Base-by-base conservation (phyloP, 1,139 yeast genomes). In the Pichia sp. region DNA sequence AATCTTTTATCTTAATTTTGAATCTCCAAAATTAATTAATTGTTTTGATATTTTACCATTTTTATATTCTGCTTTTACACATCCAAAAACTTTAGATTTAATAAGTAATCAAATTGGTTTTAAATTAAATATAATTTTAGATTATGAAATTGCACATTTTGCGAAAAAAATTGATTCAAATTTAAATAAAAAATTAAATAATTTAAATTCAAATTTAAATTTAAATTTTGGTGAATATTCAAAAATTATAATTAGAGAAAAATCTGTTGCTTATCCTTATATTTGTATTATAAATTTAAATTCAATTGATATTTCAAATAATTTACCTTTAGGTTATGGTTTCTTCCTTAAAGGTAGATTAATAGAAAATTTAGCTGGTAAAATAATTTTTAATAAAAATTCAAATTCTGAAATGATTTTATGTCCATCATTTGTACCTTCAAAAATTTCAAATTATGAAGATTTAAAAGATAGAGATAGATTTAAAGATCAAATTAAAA, bases 331-430 rank as follows among this genome's bases (percentile, higher is more conserved):
- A 48, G 83, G 83, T 1, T 68, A 69, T 51, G 81, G 76, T 6
- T 64, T 71, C 29, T 69, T 78, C 11, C 64, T 78, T 41, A 81
- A 76, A 53, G 83, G 84, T 2, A 65, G 81, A 43, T 55, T 73
- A 32, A 67, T 74, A 33, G 72, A 71, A 53, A 82, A 78, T 55
- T 65, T 77, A 56, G 82, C 82, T 2, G 71, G 74, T 34, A 51
- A 29, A 26, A 52, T 52, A 12, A 30, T 40, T 4, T 30, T 32
- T 6, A 37, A 37, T 29, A 38, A 37, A 22, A 39, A 41, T 4
- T 40, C 40, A 1, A 28, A 38, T 10, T 47, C 26, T 34, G 51
- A 53, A 32, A 43, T 54, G 32, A 48, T 56, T 27, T 41, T 58
- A 8, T 53, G 59, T 43, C 57, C 61, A 4, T 54, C 59, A 2